Evolutionary conservation across 768 basidiomycete genomes (phyloP).

Genomic region (Rhodotorula diobovata): DNA sequence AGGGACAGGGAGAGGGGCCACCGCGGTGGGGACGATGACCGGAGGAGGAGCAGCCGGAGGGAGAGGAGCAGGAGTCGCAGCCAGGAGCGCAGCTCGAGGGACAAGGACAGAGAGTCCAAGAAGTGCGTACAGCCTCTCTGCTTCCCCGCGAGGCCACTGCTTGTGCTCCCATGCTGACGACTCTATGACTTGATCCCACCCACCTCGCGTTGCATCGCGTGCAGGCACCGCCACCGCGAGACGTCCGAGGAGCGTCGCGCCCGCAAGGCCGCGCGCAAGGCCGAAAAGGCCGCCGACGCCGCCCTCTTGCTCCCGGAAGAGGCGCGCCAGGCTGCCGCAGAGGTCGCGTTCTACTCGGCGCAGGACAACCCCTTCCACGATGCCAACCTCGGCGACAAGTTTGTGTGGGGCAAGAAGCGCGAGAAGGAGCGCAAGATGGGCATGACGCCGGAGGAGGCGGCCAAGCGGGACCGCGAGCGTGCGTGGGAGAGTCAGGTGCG

Average conservation of each 20-base stretch:
- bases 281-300: constrained; percentile 51
- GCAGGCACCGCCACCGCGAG: constrained; percentile 63
- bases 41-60: constrained; percentile 41
- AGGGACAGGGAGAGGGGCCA: constrained; percentile 52
- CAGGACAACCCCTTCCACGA: constrained; percentile 98
- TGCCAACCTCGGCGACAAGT: constrained; percentile 90
- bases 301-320: constrained; percentile 56
- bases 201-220: neutral
- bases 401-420: constrained; percentile 97
- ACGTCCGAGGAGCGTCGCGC: constrained; percentile 80
- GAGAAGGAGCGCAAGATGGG: constrained; percentile 93
- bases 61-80: constrained; percentile 46
- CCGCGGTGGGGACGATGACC: constrained; percentile 36
- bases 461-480: constrained; percentile 70
- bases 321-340: constrained; percentile 76
- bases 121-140: constrained; percentile 49
- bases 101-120: constrained; percentile 49
- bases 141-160: neutral
- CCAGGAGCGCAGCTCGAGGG: constrained; percentile 51
- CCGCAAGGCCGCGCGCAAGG: constrained; percentile 81
- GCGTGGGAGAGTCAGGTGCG: constrained; percentile 73
- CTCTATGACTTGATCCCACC: neutral
- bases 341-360: constrained; percentile 92
- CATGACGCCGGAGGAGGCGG: constrained; percentile 69
- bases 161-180: no score